A percentile compares a stretch with the other conserved stretches of the same genome.
These are phyloP conservation scores for Lepiota subincarnata DNA, from an alignment of 768 basidiomycete species.

Conservation along the genomic window DNA sequence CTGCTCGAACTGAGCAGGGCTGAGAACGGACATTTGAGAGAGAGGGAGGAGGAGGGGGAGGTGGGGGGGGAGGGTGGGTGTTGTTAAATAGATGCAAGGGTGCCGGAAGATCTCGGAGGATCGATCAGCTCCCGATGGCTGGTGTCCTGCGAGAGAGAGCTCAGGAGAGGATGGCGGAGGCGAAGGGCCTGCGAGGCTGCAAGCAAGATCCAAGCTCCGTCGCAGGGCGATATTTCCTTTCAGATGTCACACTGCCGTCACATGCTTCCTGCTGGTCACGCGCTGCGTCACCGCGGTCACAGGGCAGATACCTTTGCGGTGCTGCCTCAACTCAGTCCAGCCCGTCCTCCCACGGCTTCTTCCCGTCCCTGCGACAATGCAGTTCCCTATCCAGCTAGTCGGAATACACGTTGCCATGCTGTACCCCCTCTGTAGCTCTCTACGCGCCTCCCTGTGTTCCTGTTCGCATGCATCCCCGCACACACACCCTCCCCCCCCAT, in stretches of 20 bases:
- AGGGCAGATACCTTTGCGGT: conserved; percentile 3
- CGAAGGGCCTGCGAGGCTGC: conserved; percentile 3
- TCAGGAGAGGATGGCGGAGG: neutral
- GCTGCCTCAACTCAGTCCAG: conserved; percentile 3
- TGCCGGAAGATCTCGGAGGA: neutral
- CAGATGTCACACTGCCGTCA: conserved; percentile 4
- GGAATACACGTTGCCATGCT: conserved; percentile 3
- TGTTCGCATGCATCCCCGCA: neutral
- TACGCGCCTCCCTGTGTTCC: neutral
- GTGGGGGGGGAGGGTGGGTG: neutral
- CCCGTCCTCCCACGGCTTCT: conserved; percentile 5
- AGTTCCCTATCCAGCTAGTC: conserved; percentile 10
- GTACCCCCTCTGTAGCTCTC: neutral
- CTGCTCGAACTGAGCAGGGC: conserved; percentile 28
- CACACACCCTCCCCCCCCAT: neutral
- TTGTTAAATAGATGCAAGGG: conserved; percentile 19
- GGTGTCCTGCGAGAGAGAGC: neutral
- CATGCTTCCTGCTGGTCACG: conserved; percentile 1
- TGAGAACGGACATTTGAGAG: conserved; percentile 17
- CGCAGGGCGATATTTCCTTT: conserved; percentile 11
- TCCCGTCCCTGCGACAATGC: conserved; percentile 6
- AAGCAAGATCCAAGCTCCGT: conserved; percentile 11
- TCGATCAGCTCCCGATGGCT: neutral
- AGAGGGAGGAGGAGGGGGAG: too few relatives aligned
- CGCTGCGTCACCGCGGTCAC: neutral